Percentiles rank a stretch among this genome's conserved stretches.
Evolutionary conservation across 331 rosid species (phyloP).

Genomic region (Malus hybrid): DNA sequence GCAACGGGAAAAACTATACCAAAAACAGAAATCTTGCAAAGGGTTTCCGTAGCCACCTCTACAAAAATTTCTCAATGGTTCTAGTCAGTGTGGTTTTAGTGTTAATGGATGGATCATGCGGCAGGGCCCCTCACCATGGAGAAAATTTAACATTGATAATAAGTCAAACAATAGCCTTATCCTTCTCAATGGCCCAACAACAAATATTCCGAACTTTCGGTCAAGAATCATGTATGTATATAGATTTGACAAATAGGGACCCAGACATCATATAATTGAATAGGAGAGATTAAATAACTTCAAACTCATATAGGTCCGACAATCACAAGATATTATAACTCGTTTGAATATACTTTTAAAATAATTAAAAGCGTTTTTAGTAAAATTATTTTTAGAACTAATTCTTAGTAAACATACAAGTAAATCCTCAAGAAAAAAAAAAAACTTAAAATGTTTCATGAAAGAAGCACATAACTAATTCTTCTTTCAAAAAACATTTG

Average conservation of each 20-base stretch:
- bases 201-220: neutral
- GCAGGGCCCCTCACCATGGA: conserved; percentile 94
- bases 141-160: conserved; percentile 1
- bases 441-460: no score
- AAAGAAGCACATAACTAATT: no score
- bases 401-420: no score
- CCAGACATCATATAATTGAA: neutral
- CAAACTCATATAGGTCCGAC: neutral
- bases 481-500: no score
- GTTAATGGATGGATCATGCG: conserved; percentile 81
- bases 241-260: no score
- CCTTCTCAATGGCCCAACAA: no score
- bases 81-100: conserved; percentile 54
- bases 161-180: neutral
- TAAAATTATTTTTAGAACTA: no score
- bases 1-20: neutral
- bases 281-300: neutral
- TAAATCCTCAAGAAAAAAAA: no score
- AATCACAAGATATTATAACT: neutral
- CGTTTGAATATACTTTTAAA: no score
- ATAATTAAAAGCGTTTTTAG: no score
- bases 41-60: conserved; percentile 26
- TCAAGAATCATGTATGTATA: no score
- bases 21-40: neutral
- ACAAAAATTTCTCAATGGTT: conserved; percentile 71